Evolutionary conservation across 78 protist genomes (phyloP).

Genomic region (Trichosphaerium sp.): DNA sequence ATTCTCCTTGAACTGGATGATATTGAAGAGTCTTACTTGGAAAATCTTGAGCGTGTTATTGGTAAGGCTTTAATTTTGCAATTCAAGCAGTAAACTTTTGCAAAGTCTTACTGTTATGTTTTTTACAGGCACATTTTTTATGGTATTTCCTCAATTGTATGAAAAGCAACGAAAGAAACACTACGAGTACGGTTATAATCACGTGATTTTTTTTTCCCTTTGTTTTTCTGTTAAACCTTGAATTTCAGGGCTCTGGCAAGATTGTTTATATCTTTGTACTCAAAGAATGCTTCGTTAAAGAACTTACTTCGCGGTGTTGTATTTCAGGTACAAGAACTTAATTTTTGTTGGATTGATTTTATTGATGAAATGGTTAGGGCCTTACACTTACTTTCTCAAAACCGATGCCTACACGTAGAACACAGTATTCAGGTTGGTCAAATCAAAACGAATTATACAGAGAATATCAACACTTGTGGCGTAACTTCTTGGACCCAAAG

Average conservation of each 20-base stretch:
- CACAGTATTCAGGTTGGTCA: too few relatives aligned
- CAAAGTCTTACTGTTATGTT: too few relatives aligned
- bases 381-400: too few relatives aligned
- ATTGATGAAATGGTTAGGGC: conserved; percentile 31
- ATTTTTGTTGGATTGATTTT: background rate
- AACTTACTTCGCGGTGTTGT: background rate
- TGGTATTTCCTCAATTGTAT: conserved; percentile 27
- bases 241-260: conserved; percentile 21
- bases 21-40: background rate
- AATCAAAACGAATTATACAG: too few relatives aligned
- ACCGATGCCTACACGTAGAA: too few relatives aligned
- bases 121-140: conserved; percentile 30
- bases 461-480: too few relatives aligned
- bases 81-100: too few relatives aligned
- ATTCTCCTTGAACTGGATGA: conserved; percentile 10
- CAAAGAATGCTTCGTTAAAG: conserved; percentile 16
- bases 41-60: background rate
- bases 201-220: too few relatives aligned
- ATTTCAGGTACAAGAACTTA: background rate
- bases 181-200: too few relatives aligned
- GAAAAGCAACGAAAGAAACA: conserved; percentile 13
- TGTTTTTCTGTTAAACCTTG: too few relatives aligned
- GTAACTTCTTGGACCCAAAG: too few relatives aligned
- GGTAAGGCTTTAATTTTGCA: too few relatives aligned
- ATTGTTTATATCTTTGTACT: conserved; percentile 13